A percentile compares a stretch with the other conserved stretches of the same genome.
Conservation (phyloP, 2,329 filamentous ascomycete genomes). For the Pezizomycotina sp. region DNA sequence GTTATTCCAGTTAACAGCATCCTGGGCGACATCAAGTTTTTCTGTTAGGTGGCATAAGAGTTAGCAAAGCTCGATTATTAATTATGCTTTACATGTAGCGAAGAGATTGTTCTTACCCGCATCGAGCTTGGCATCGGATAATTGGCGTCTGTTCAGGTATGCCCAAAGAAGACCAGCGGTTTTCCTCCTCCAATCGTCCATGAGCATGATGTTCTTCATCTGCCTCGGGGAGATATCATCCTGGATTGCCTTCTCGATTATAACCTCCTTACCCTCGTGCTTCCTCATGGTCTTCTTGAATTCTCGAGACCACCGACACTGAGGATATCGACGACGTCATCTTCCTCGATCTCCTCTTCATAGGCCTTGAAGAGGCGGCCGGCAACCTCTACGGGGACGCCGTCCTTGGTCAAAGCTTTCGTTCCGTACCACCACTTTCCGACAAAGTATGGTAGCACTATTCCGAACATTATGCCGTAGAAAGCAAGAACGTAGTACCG, state of each 20-base stretch:
- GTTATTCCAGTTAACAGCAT: slow-evolving; percentile 69
- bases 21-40: slow-evolving; percentile 78
- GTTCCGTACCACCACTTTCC: slow-evolving; percentile 99
- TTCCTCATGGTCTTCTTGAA: slow-evolving; percentile 23
- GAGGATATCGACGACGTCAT: slow-evolving; percentile 61
- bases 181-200: slow-evolving; percentile 61
- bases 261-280: slow-evolving; percentile 22
- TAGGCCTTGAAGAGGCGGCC: slow-evolving; percentile 92
- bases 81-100: too few species aligned
- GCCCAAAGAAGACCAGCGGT: slow-evolving; percentile 83
- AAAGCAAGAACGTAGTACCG: slow-evolving; percentile 88
- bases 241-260: slow-evolving; percentile 24
- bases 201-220: slow-evolving; percentile 41
- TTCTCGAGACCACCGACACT: slow-evolving; percentile 50
- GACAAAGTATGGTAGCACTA: slow-evolving; percentile 80
- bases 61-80: not conserved
- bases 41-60: slow-evolving; percentile 31
- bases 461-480: slow-evolving; percentile 74
- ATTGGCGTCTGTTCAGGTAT: slow-evolving; percentile 74
- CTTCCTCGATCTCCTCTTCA: slow-evolving; percentile 64
- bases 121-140: slow-evolving; percentile 45
- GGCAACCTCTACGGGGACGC: slow-evolving; percentile 79
- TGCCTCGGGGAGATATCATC: slow-evolving; percentile 22
- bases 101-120: slow-evolving; percentile 22
- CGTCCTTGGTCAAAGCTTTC: slow-evolving; percentile 81